phyloP scores from a whole-genome alignment of 768 basidiomycete species.

The Austroboletus eburneus region DNA sequence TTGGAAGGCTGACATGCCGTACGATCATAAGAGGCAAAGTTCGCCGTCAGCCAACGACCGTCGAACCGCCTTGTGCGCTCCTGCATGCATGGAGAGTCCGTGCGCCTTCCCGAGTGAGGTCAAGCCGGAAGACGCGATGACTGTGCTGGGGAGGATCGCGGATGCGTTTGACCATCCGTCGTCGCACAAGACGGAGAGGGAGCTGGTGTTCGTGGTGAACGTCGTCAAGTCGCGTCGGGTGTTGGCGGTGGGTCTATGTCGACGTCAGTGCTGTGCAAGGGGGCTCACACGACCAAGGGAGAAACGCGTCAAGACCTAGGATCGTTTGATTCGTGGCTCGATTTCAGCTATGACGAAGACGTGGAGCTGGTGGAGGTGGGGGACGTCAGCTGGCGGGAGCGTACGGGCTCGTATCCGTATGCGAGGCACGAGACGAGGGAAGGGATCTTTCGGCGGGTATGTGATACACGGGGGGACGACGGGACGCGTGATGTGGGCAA shows the following conservation, averaged over 20 bases:
- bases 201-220: slow-evolving; percentile 17
- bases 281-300: slow-evolving; percentile 8
- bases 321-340: slow-evolving; percentile 10
- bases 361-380: slow-evolving; percentile 13
- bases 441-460: slow-evolving; percentile 12
- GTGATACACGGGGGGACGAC: slow-evolving; percentile 8
- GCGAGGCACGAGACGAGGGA: slow-evolving; percentile 2
- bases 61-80: background rate
- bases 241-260: slow-evolving; percentile 15
- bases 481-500: slow-evolving; percentile 18
- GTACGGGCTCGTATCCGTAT: slow-evolving; percentile 13
- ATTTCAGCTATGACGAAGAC: slow-evolving; percentile 17
- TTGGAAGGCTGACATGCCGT: slow-evolving; percentile 17
- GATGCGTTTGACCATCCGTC: slow-evolving; percentile 29
- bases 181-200: slow-evolving; percentile 17
- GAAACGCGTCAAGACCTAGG: slow-evolving; percentile 5
- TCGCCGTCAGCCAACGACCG: slow-evolving; percentile 7
- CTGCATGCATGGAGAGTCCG: slow-evolving; percentile 4
- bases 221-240: slow-evolving; percentile 20
- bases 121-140: slow-evolving; percentile 13
- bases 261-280: background rate
- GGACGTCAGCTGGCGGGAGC: slow-evolving; percentile 14
- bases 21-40: background rate
- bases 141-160: slow-evolving; percentile 25
- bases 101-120: background rate